Base-by-base conservation (phyloP, 225 moss, liverwort and hornwort genomes). In the Marchantia polymorpha region DNA sequence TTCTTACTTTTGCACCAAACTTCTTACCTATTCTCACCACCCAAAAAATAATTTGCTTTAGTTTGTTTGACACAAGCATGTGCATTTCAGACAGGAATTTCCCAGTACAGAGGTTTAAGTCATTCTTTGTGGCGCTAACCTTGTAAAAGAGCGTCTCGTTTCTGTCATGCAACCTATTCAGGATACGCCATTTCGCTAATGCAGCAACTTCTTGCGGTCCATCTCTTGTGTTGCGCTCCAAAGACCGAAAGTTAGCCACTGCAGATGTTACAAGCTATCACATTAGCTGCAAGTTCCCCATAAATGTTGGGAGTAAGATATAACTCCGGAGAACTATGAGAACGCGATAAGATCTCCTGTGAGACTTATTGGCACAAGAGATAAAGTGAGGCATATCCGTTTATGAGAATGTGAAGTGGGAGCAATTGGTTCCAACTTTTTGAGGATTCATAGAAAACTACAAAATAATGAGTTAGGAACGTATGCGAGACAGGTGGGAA, bases 141-240 rank as follows among this genome's bases (percentile, higher is more conserved):
- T 92, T 92, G 80, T 94, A 96, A 82, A 88, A 96, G 2, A 96
- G 90, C 15, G 96, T 96, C 88, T 96, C 96, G 52, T 96, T 96
- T 85, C 96, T 88, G 83, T 96, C 96, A 81, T 96, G 96, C 58
- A 96, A 81, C 81, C 96, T 89, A 86, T 96, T 96, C 59, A 96
- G 91, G 55, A 96, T 96, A 76, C 96, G 94, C 96, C 96, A 96
- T 82, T 94, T 96, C 15, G 96, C 96, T 84, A 96, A 90, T 23
- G 96, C 96, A 48, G 87, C 87, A 84, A 88, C 90, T 53, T 94
- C 96, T 69, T 83, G 86, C 29, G 94, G 78, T 81, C 96, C 96
- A 85, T 96, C 96, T 80, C 89, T 85, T 66, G 94, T 92, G 53
- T 93, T 94, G 72, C 85, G 84, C 82, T 96, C 96, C 87, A 96